Evolutionary conservation across 2,329 filamentous ascomycete species (phyloP), one percentile per base, ranked within the genome.

Genomic region (Thielaviopsis ethacetica): DNA sequence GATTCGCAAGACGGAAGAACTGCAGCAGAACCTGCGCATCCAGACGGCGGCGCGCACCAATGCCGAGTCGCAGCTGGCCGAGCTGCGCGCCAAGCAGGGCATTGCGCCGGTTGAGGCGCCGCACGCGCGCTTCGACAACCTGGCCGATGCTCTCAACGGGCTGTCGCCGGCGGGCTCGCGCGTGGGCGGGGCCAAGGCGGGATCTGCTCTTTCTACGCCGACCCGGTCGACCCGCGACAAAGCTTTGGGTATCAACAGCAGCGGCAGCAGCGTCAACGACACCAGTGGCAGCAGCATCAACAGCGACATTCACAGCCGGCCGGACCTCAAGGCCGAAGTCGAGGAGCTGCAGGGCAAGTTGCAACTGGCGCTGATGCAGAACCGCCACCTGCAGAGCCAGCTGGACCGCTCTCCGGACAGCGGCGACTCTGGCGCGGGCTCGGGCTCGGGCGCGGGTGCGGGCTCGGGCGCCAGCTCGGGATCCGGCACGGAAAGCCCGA

Each of bases 291-390:
- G 95, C 60, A 34, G 10, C 30, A 34, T 12, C 10, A 34, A 34
- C 9, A 34, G 85, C 24, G 91, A 96, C 68, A 86, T 89, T 17
- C 75, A 90, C 50, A 85, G 84, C 64, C 88, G 86, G 47, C 91
- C 94, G 84, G 91, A 97, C 68, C 75, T 95, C 61, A 93, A 91
- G 66, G 81, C 88, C 3, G 91, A 97, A 66, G 77, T 96, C 13
- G 91, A 97, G 68, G 84, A 95, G 70, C 78, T 95, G 26, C 91
- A 96, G 68, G 96, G 94, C 68, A 89, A 95, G 68, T 79, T 97
- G 56, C 91, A 97, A 67, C 82, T 97, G 69, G 84, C 86, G 4
- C 86, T 96, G 70, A 95, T 97, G 88, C 88, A 94, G 65, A 96
- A 95, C 71, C 84, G 87, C 38, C 91, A 97, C 66, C 80, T 97